phyloP scores from a whole-genome alignment of 345 rosid genomes.

The Hibiscus trionum region DNA sequence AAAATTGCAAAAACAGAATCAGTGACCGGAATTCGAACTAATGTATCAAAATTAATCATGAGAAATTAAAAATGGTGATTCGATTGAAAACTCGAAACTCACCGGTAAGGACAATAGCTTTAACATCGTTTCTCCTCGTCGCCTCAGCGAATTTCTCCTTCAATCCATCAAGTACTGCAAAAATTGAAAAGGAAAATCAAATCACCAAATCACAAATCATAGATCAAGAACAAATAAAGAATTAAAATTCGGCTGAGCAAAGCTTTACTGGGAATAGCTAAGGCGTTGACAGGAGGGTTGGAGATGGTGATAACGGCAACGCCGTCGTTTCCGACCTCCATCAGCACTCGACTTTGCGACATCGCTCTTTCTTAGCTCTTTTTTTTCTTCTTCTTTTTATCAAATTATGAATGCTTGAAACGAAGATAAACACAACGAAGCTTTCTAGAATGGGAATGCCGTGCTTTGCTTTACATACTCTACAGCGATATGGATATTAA shows the following conservation, averaged over 20 bases:
- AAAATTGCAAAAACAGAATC: neutral
- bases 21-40: neutral
- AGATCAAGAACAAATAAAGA: neutral
- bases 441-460: neutral
- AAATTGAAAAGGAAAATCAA: neutral
- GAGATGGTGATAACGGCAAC: slow-evolving; percentile 76
- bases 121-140: slow-evolving; percentile 55
- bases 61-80: neutral
- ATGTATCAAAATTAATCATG: neutral
- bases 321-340: slow-evolving; percentile 84
- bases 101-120: slow-evolving; percentile 85
- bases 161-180: slow-evolving; percentile 60
- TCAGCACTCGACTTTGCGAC: slow-evolving; percentile 47
- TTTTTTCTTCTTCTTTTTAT: neutral
- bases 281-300: slow-evolving; percentile 90
- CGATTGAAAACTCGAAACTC: neutral
- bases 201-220: neutral
- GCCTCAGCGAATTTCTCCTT: slow-evolving; percentile 69
- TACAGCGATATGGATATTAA: neutral
- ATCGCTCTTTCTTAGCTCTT: slow-evolving; percentile 18
- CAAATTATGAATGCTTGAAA: neutral
- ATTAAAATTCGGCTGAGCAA: neutral
- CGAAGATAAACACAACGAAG: neutral
- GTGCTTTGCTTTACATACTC: neutral
- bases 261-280: slow-evolving; percentile 58